Evolutionary conservation across 2,329 filamentous ascomycete species (phyloP).

Genomic region (Orbilia blumenaviensis): DNA sequence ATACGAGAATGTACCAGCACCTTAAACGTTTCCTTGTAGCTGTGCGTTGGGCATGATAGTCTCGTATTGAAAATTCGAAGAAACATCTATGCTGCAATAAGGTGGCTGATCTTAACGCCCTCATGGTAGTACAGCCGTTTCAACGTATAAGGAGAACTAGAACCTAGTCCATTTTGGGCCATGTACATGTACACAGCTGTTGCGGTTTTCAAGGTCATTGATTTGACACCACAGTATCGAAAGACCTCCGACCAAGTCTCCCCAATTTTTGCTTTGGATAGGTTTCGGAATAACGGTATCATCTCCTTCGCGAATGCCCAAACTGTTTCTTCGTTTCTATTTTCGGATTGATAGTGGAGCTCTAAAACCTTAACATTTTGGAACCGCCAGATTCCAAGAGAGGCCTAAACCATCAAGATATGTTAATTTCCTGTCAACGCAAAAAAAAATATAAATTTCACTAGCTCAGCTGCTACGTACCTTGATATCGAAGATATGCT

Average conservation of each 20-base stretch:
- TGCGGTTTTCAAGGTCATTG: not conserved
- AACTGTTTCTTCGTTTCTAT: conserved; percentile 6
- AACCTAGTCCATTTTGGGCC: not conserved
- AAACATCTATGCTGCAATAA: not conserved
- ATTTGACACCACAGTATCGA: conserved; percentile 10
- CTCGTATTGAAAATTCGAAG: not conserved
- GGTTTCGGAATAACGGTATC: not conserved
- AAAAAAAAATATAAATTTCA: too few species aligned
- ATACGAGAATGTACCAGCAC: too few species aligned
- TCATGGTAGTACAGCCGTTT: conserved; percentile 1
- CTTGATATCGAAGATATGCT: conserved; percentile 23
- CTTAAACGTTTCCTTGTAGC: too few species aligned
- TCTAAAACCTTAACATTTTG: conserved; percentile 16
- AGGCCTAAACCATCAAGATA: not conserved
- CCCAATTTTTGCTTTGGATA: conserved; percentile 14
- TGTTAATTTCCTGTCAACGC: too few species aligned
- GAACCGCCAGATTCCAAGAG: conserved; percentile 21
- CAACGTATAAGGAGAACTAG: not conserved
- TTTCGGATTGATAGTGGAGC: conserved; percentile 11
- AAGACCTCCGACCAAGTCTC: conserved; percentile 25
- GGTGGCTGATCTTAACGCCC: not conserved
- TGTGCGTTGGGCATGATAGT: too few species aligned
- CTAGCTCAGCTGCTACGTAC: conserved; percentile 6
- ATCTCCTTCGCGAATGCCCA: conserved; percentile 10
- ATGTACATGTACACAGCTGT: conserved; percentile 23